These are phyloP conservation scores for Apiospora phragmitis DNA, from an alignment of 2,329 filamentous ascomycete species.

Conservation along the genomic window DNA sequence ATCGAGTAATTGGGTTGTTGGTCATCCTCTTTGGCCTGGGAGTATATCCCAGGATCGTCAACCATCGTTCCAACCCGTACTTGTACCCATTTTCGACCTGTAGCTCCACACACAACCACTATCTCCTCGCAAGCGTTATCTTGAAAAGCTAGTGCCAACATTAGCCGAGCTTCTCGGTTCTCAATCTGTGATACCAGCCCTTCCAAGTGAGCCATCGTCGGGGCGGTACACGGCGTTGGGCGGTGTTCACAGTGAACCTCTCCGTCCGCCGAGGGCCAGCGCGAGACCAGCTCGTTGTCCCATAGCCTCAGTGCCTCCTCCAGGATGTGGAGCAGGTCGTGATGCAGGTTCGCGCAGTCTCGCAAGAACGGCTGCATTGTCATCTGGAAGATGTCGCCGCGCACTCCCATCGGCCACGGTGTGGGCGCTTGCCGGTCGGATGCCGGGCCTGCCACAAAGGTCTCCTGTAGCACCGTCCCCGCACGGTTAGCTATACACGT, in stretches of 20 bases:
- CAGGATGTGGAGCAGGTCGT: neutral
- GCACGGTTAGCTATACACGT: neutral
- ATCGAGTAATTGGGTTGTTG: neutral
- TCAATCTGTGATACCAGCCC: neutral
- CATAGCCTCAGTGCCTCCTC: neutral
- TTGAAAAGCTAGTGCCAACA: neutral
- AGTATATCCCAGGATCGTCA: accelerated
- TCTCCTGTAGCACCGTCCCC: neutral
- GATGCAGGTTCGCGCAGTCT: neutral
- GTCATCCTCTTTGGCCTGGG: neutral
- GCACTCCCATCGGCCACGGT: neutral
- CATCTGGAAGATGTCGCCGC: neutral
- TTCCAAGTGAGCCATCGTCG: neutral
- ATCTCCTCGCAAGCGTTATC: neutral
- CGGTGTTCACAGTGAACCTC: neutral
- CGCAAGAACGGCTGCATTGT: neutral
- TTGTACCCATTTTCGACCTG: neutral
- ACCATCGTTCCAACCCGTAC: neutral
- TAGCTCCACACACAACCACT: neutral
- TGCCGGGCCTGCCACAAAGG: neutral
- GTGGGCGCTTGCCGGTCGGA: neutral
- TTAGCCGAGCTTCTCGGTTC: neutral
- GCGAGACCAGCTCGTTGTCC: neutral
- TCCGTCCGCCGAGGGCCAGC: neutral
- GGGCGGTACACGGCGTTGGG: too few relatives aligned